Conservation (phyloP, 805 yeast genomes). For the Gaillardinia entomophila region DNA sequence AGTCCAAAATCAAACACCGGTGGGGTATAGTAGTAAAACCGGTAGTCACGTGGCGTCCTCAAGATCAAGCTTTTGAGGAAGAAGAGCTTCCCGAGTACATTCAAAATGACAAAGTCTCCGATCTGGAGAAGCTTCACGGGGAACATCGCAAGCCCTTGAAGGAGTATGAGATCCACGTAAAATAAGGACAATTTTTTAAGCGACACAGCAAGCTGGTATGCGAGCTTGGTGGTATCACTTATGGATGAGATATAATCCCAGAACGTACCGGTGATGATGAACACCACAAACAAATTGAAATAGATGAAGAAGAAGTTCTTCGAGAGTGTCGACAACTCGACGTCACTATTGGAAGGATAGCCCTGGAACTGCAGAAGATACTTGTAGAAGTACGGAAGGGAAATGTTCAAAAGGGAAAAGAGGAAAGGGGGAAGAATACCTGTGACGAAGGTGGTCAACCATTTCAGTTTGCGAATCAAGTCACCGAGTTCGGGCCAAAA, state of each 20-base stretch:
- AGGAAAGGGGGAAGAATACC: slow-evolving; percentile 60
- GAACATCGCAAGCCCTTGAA: slow-evolving; percentile 66
- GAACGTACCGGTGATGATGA: slow-evolving; percentile 56
- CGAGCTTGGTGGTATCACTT: slow-evolving; percentile 55
- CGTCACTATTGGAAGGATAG: slow-evolving; percentile 50
- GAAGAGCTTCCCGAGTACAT: slow-evolving; percentile 31
- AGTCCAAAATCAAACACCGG: slow-evolving; percentile 57
- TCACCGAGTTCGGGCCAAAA: slow-evolving; percentile 57
- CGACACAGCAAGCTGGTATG: slow-evolving; percentile 49
- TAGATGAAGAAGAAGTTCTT: slow-evolving; percentile 58
- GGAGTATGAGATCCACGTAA: slow-evolving; percentile 55
- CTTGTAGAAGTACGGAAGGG: slow-evolving; percentile 51
- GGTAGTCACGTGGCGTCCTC: slow-evolving; percentile 47
- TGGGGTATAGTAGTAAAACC: slow-evolving; percentile 50
- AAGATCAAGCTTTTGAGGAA: slow-evolving; percentile 34
- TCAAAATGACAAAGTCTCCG: slow-evolving; percentile 46
- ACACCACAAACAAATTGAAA: slow-evolving; percentile 56
- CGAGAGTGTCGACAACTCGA: slow-evolving; percentile 50
- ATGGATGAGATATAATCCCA: slow-evolving; percentile 54
- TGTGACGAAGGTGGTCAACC: slow-evolving; percentile 50
- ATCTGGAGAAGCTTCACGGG: slow-evolving; percentile 52
- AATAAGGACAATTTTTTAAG: slow-evolving; percentile 47
- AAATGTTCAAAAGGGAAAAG: slow-evolving; percentile 48
- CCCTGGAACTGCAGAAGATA: slow-evolving; percentile 49
- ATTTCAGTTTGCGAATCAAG: slow-evolving; percentile 43